Evolutionary conservation across 805 yeast species (phyloP), one percentile per base, ranked within the genome.

Genomic region (Metschnikowia sp.): DNA sequence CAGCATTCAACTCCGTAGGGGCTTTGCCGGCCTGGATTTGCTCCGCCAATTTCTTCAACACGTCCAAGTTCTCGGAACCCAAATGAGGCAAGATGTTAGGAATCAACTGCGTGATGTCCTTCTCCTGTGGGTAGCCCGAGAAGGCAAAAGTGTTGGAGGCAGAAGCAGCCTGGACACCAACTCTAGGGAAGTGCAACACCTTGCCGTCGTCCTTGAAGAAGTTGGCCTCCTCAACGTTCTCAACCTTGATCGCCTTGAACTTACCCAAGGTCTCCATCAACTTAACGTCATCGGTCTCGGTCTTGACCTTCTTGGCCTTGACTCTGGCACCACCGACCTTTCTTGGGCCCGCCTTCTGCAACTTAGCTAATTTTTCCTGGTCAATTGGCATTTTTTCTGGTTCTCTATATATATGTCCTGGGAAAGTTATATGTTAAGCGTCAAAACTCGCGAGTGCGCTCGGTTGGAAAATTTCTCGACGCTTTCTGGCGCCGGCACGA

Each of bases 161-260:
- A 62, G 88, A 83, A 62, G 97, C 89, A 60, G 88, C 88, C 78
- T 92, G 97, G 56, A 91, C 94, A 75, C 94, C 95, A 59, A 94
- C 97, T 73, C 94, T 86, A 80, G 87, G 83, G 82, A 94, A 89
- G 78, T 92, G 97, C 73, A 92, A 77, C 56, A 94, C 97, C 68
- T 84, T 86, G 68, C 97, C 97, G 72, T 92, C 97, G 56, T 89
- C 96, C 74, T 80, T 86, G 87, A 94, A 91, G 80, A 92, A 88
- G 83, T 91, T 92, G 65, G 96, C 98, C 79, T 92, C 97, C 70
- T 89, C 96, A 64, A 92, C 84, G 64, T 87, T 89, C 59, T 86
- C 90, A 61, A 92, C 75, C 63, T 89, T 86, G 74, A 86, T 88
- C 57, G 91, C 95, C 74, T 87, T 85, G 70, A 92, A 79, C 77